A percentile compares a stretch with the other conserved stretches of the same genome.
These are phyloP conservation scores for Tremella fuciformis DNA, from an alignment of 768 basidiomycete species.

Conservation along the genomic window DNA sequence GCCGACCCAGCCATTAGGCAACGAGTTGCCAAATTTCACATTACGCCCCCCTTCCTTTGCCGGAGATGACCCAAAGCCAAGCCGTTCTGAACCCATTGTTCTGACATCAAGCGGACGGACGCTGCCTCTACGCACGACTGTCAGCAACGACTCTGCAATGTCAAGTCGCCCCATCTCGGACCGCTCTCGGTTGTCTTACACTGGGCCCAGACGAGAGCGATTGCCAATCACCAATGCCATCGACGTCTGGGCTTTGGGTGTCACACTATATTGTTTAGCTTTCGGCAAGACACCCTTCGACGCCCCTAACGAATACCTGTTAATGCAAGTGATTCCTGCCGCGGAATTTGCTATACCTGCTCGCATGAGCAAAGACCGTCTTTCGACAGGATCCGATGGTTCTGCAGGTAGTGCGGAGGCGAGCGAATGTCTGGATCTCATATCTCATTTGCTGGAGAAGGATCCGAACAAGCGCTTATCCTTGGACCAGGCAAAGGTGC, in stretches of 20 bases:
- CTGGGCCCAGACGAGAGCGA: conserved; percentile 27
- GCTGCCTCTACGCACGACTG: conserved; percentile 35
- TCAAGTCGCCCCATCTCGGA: conserved; percentile 19
- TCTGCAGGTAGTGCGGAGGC: conserved; percentile 60
- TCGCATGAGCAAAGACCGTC: conserved; percentile 68
- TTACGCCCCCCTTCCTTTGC: conserved; percentile 34
- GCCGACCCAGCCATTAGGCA: conserved; percentile 13
- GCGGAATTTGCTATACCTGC: conserved; percentile 67
- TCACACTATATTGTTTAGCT: conserved; percentile 89
- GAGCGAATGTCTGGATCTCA: conserved; percentile 63
- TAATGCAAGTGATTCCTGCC: conserved; percentile 75
- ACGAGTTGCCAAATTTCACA: conserved; percentile 36
- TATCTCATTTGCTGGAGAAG: conserved; percentile 78
- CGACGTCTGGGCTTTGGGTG: conserved; percentile 96
- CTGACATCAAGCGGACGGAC: conserved; percentile 7
- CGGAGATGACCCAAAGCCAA: conserved; percentile 21
- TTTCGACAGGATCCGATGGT: conserved; percentile 57
- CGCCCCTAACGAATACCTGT: conserved; percentile 66
- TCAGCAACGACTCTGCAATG: conserved; percentile 34
- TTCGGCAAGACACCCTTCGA: conserved; percentile 82
- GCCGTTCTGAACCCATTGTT: conserved; percentile 29
- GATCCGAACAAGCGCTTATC: conserved; percentile 70
- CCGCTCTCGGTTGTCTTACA: conserved; percentile 29
- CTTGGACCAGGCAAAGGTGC: conserved; percentile 77
- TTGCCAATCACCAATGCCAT: conserved; percentile 80